These are phyloP conservation scores for Crithidia brevicula DNA, from an alignment of 208 protist genomes.

Conservation along the genomic window DNA sequence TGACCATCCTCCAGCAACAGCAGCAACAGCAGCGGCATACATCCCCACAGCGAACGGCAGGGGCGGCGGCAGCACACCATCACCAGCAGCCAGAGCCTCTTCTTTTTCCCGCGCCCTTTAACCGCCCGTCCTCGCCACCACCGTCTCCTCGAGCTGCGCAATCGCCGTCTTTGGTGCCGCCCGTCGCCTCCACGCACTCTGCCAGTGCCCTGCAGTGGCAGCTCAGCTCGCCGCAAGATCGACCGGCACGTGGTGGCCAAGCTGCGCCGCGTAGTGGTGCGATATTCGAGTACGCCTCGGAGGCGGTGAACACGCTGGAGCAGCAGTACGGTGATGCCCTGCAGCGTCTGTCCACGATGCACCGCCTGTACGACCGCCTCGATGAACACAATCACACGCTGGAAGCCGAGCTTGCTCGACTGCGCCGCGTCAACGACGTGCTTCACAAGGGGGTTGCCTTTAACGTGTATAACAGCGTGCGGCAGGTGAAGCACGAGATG, in stretches of 20 bases:
- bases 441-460: conserved; percentile 25
- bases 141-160: neutral
- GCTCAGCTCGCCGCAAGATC: conserved; percentile 22
- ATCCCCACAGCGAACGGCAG: too few relatives aligned
- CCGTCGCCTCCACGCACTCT: neutral
- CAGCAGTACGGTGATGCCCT: conserved; percentile 44
- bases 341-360: conserved; percentile 44
- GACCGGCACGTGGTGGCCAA: neutral
- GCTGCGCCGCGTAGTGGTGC: too few relatives aligned
- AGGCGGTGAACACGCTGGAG: conserved; percentile 50
- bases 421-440: conserved; percentile 19
- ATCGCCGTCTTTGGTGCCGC: neutral
- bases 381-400: conserved; percentile 26
- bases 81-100: neutral
- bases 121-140: neutral
- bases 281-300: conserved; percentile 31
- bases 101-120: conserved; percentile 6
- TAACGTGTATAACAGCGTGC: conserved; percentile 41
- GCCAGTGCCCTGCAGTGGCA: conserved; percentile 21
- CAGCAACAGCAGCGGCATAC: neutral
- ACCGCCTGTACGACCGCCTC: conserved; percentile 34
- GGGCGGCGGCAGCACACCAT: too few relatives aligned
- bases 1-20: neutral
- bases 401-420: conserved; percentile 18
- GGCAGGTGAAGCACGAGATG: conserved; percentile 45